Evolutionary conservation across 1,139 yeast species (phyloP).

Genomic region (Hansenula sp.): DNA sequence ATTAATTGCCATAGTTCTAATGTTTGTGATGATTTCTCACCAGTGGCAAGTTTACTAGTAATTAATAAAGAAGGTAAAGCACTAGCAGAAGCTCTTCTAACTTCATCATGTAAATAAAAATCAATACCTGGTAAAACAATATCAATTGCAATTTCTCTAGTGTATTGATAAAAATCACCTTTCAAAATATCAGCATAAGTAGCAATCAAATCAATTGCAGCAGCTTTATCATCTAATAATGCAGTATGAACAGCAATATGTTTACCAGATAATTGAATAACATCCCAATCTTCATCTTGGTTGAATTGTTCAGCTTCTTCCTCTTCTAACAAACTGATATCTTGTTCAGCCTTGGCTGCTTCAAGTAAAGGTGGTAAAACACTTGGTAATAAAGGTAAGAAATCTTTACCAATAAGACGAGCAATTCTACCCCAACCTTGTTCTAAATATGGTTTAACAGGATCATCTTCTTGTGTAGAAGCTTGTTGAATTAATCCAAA

Average conservation of each 20-base stretch:
- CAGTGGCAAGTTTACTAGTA: constrained; percentile 63
- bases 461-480: constrained; percentile 62
- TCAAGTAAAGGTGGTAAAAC: constrained; percentile 84
- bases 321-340: constrained; percentile 77
- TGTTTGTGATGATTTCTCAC: constrained; percentile 51
- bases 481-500: constrained; percentile 71
- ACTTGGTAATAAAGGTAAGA: constrained; percentile 80
- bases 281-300: constrained; percentile 93
- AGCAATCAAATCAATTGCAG: constrained; percentile 84
- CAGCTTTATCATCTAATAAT: constrained; percentile 83
- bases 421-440: constrained; percentile 98
- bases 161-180: constrained; percentile 79
- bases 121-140: constrained; percentile 85
- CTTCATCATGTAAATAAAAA: constrained; percentile 92
- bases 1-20: constrained; percentile 70
- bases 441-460: constrained; percentile 79
- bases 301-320: constrained; percentile 85
- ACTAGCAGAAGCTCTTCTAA: constrained; percentile 83
- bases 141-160: constrained; percentile 69
- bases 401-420: constrained; percentile 77
- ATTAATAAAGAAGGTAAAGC: constrained; percentile 74
- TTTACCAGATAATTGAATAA: constrained; percentile 85
- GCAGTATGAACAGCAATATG: constrained; percentile 94
- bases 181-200: constrained; percentile 86
- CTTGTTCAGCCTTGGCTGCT: constrained; percentile 88